These are phyloP conservation scores for Hypoxylon sp. DNA, from an alignment of 2,329 filamentous ascomycete species.

Conservation along the genomic window DNA sequence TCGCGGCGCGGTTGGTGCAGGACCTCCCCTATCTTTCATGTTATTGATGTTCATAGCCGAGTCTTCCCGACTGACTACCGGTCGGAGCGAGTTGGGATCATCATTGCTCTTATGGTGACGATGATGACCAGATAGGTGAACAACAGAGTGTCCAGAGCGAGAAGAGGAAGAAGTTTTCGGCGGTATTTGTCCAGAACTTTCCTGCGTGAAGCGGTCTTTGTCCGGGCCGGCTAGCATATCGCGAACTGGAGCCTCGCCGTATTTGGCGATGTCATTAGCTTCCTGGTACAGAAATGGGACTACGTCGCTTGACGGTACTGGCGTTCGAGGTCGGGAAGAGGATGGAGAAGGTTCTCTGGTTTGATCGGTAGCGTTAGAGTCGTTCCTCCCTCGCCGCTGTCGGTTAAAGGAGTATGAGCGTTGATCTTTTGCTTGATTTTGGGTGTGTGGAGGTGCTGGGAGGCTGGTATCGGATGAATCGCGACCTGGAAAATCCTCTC, in stretches of 20 bases:
- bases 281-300: constrained; percentile 98
- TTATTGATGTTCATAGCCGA: constrained; percentile 65
- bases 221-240: constrained; percentile 77
- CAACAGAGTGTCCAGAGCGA: constrained; percentile 70
- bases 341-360: constrained; percentile 79
- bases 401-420: constrained; percentile 73
- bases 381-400: constrained; percentile 80
- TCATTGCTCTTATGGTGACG: constrained; percentile 79
- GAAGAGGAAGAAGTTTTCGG: constrained; percentile 74
- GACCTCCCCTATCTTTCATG: constrained; percentile 67
- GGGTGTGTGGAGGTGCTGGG: constrained; percentile 60
- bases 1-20: constrained; percentile 57
- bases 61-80: constrained; percentile 82
- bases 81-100: constrained; percentile 74
- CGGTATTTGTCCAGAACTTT: constrained; percentile 62
- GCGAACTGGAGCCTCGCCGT: constrained; percentile 82
- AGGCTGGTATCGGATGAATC: constrained; percentile 82
- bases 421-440: constrained; percentile 67
- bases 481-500: constrained; percentile 83
- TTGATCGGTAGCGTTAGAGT: constrained; percentile 81
- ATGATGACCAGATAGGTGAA: constrained; percentile 74
- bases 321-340: constrained; percentile 84
- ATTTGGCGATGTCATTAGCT: constrained; percentile 80
- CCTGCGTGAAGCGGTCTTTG: constrained; percentile 73
- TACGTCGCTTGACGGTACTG: constrained; percentile 89